phyloP scores from a whole-genome alignment of 78 protist genomes.

The Planoprotostelium fungivorum region DNA sequence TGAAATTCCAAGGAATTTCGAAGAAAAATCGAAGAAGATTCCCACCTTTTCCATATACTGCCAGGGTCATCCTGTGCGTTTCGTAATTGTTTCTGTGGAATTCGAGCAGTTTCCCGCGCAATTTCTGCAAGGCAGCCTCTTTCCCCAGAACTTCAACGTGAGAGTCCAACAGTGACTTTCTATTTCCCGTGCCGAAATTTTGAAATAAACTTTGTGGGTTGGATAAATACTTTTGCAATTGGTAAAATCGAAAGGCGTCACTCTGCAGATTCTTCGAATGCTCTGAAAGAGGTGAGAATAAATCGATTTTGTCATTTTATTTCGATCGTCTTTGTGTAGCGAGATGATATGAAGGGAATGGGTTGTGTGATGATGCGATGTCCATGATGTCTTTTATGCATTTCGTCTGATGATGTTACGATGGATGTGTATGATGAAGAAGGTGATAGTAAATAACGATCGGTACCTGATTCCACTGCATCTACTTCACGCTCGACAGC shows the following conservation, averaged over 20 bases:
- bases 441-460: not conserved
- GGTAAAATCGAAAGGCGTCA: not conserved
- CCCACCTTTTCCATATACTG: not conserved
- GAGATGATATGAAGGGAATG: too few relatives aligned
- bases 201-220: not conserved
- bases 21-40: not conserved
- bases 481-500: not conserved
- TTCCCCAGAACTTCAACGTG: not conserved
- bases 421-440: not conserved
- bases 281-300: too few relatives aligned
- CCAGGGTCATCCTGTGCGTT: not conserved
- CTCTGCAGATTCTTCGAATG: not conserved
- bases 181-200: not conserved
- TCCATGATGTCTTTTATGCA: too few relatives aligned
- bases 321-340: too few relatives aligned
- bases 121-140: not conserved
- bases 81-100: not conserved
- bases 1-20: too few relatives aligned
- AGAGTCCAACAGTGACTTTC: not conserved
- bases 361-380: too few relatives aligned
- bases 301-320: not conserved
- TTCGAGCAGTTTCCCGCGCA: not conserved
- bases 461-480: not conserved
- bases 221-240: not conserved
- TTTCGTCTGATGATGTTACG: too few relatives aligned